Evolutionary conservation across 352 stramenopile genomes (phyloP), one percentile per base, ranked within the genome.

Genomic region (Phytophthora fragariae): DNA sequence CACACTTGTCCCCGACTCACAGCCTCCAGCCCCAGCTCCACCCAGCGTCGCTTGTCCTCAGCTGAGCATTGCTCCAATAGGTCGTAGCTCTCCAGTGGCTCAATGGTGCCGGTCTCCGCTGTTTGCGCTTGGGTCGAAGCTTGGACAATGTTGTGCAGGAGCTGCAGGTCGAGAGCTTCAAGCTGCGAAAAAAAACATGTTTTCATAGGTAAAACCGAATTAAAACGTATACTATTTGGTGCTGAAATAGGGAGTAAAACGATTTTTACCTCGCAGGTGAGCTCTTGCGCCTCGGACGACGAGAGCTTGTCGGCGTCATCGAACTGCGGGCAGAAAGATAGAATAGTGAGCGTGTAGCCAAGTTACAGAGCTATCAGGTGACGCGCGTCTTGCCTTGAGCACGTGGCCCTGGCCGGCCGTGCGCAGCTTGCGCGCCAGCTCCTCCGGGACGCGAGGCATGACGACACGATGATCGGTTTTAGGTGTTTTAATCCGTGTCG

Each of bases 1-100:
- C 95, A 97, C 5, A 99, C 93, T 74, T 99, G 47, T 17, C 93
- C 89, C 6, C 85, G 66, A 47, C 57, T 60, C 19, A 99, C 94
- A 6, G 96, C 96, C 17, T 97, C 75, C 1, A 97, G 79, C 1
- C 91, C 93, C 5, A 68, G 72, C 31, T 68, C 33, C 29, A 59
- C 57, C 89, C 89, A 95, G 21, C 53, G 71, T 17, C 84, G 47
- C 49, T 84, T 85, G 31, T 90, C 70, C 11, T 79, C 72, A n/a
- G 41, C 49, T 8, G 76, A 72, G 57, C 83, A 88, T 58, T 80
- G 62, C 14, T 89, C 79, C 27, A 95, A 64, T 37, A 89, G 67
- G 55, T 93, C 89, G 53, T 85, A 90, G 60, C 82, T 72, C 19
- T 91, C 82, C 17, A 94, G 77, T 19, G 89, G 89, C 72, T 94